Evolutionary conservation across 1,284 basidiomycete species (phyloP), one percentile per base, ranked within the genome.

Genomic region (Malassezia caprae): DNA sequence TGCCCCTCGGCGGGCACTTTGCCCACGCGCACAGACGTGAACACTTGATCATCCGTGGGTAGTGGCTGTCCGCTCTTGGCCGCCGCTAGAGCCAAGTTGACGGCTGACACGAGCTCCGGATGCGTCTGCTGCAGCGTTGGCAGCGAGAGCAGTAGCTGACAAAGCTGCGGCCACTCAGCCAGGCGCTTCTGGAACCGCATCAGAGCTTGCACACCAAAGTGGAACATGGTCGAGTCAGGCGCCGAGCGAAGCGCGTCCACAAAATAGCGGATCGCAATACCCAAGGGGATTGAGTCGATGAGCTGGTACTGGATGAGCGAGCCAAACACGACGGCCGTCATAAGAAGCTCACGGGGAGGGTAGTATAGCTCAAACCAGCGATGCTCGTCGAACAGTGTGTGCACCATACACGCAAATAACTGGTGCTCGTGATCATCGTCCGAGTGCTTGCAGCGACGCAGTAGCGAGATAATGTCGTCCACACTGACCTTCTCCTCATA

Each of bases 301-400:
- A 99, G 82, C 68, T 90, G 84, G 69, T 87, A 84, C 72, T 96
- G 89, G 65, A 99, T 94, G 64, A 99, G 82, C 21, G 90, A 90
- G 39, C 94, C 94, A 67, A 98, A 98, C 31, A 99, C 82, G 68
- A 90, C 87, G 46, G 88, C 94, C 0, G 94, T 98, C 84, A 98
- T 90, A 41, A 85, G 84, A 44, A 98, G 81, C 78, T 98, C 90
- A 60, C 90, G 87, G 27, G 87, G 81, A 13, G 94, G 94, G 72
- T 99, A 93, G 48, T 73, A 68, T 60, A 88, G 87, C 74, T 94
- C 89, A 82, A 98, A 96, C 80, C 96, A 98, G 73, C 91, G 90
- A 82, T 96, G 96, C 79, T 99, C 94, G 82, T 98, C 94, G 77
- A 99, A 98, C 51, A 99, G 83, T 78, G 96, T 94, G 78, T 96